Percentiles rank a stretch among this genome's conserved stretches.
These are phyloP conservation scores for Trypanosoma platydactyli DNA, from an alignment of 208 protist species.

Conservation along the genomic window DNA sequence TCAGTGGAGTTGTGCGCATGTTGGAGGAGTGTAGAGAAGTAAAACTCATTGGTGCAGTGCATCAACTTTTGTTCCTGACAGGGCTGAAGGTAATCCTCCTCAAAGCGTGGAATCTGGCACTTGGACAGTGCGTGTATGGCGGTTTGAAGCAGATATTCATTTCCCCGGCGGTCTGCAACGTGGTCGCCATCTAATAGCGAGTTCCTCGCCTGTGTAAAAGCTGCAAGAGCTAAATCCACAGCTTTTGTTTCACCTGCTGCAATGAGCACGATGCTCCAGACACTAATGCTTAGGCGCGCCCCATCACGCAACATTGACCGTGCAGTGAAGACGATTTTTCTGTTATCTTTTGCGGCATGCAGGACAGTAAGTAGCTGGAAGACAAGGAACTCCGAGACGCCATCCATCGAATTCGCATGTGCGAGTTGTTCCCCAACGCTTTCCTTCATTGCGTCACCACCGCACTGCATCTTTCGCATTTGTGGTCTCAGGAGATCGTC, in stretches of 20 bases:
- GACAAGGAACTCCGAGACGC: constrained; percentile 37
- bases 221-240: constrained; percentile 56
- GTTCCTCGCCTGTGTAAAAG: constrained; percentile 23
- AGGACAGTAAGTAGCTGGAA: constrained; percentile 61
- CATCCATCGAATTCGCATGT: constrained; percentile 4
- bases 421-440: neutral
- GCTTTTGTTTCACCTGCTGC: constrained; percentile 56
- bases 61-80: constrained; percentile 36
- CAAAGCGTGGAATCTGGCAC: constrained; percentile 63
- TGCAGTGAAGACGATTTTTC: constrained; percentile 41
- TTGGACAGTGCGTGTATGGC: constrained; percentile 66
- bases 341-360: constrained; percentile 51
- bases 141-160: constrained; percentile 79
- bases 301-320: constrained; percentile 42
- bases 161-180: constrained; percentile 31
- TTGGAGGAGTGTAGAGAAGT: constrained; percentile 63
- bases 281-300: constrained; percentile 30
- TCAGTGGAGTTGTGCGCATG: constrained; percentile 72
- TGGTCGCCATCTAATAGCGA: neutral
- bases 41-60: constrained; percentile 70
- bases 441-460: neutral
- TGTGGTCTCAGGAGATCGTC: constrained; percentile 13
- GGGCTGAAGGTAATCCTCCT: constrained; percentile 55
- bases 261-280: constrained; percentile 75
- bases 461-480: neutral